Base-by-base conservation (phyloP, 2,329 filamentous ascomycete species). In the Xylariaceae sp. region DNA sequence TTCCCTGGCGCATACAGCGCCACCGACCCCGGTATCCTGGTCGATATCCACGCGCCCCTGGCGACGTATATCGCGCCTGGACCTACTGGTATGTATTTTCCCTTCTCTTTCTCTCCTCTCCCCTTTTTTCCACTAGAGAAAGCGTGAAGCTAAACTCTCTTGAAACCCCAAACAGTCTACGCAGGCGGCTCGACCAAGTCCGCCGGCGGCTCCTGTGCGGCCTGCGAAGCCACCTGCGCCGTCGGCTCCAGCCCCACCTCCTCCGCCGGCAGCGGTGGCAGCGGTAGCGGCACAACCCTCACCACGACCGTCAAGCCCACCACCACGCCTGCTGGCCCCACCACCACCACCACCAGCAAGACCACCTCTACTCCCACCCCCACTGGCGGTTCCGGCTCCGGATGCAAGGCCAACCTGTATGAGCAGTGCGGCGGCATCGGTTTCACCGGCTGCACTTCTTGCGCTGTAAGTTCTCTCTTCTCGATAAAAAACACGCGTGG, bases 31-130 rank as follows among this genome's bases (percentile, higher is more conserved):
- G 53, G 55, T 7, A 56, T 58, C 16, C 39, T 57, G n/a, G 37
- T 63, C 14, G 57, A 63, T 35, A 61, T 62, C 39, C 56, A 61
- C 39, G 50, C 52, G 21, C 45, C 54, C 9, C 38, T 57, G 43
- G 44, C 45, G 2, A 48, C 49, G 1, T 61, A 61, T 34, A 21
- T 46, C 12, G 55, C 54, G 30, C 57, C 58, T 18, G 57, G 57
- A 6, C 56, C 55, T n/a, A 43, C 57, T 1, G 40, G 45, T 32
- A 48, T 41, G 28, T 52, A 7, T 24, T 24, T 24, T 24, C 11
- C 11, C 21, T 24, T 24, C 11, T 24, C 21, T 24, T 24, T 24
- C 21, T n/a, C n/a, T n/a, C n/a, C n/a, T n/a, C n/a, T n/a, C n/a
- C n/a, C n/a, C n/a, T n/a, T n/a, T n/a, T n/a, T n/a, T n/a, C n/a